Conservation (phyloP, 2,329 filamentous ascomycete genomes). For the Fusarium drepaniforme region DNA sequence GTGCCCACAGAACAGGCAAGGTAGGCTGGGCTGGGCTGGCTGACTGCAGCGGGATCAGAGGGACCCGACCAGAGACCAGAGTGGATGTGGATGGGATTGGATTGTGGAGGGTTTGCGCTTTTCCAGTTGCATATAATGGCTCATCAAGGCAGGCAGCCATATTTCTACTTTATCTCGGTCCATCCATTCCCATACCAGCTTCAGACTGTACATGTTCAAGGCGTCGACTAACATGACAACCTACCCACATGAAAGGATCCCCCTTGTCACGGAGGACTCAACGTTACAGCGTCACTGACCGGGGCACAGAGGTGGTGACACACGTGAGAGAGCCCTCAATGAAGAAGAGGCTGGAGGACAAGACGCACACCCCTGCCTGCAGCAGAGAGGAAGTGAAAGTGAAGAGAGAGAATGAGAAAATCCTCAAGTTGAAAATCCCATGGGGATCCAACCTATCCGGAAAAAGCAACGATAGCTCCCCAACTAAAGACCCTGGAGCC, state of each 20-base stretch:
- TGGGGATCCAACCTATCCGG: not conserved
- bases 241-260: not conserved
- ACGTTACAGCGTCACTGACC: constrained; percentile 21
- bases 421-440: not conserved
- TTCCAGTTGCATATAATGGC: constrained; percentile 17
- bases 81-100: not conserved
- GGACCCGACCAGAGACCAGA: not conserved
- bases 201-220: not conserved
- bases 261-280: constrained; percentile 11
- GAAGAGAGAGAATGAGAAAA: not conserved
- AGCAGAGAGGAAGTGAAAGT: not conserved
- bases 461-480: constrained; percentile 26
- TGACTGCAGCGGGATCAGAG: constrained; percentile 3
- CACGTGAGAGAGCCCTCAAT: constrained; percentile 1
- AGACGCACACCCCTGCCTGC: not conserved
- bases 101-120: constrained; percentile 12
- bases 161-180: not conserved
- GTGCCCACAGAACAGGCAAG: not conserved
- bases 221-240: not conserved
- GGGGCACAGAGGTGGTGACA: not conserved
- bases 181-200: not conserved
- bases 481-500: constrained; percentile 16
- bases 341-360: not conserved
- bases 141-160: not conserved
- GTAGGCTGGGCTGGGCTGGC: not conserved